phyloP scores from a whole-genome alignment of 768 basidiomycete species.

The Vishniacozyma victoriae region DNA sequence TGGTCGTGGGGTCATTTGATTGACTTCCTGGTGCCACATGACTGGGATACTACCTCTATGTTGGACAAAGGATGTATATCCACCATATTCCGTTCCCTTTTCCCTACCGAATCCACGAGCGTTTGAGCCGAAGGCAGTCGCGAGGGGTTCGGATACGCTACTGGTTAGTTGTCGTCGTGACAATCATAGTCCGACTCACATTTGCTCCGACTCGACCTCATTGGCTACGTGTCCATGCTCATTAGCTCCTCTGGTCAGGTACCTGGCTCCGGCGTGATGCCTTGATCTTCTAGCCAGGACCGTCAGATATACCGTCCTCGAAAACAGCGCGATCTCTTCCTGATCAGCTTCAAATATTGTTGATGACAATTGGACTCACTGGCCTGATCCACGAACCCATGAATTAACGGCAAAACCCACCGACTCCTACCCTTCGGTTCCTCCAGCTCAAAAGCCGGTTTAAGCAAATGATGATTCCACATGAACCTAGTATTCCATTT shows the following conservation, averaged over 20 bases:
- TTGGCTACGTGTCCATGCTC: slow-evolving; percentile 97
- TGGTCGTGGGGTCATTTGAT: slow-evolving; percentile 81
- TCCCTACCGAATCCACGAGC: slow-evolving; percentile 5
- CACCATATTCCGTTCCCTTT: slow-evolving; percentile 52
- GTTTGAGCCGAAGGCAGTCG: slow-evolving; percentile 30
- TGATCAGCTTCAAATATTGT: too few relatives aligned
- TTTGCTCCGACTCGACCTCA: slow-evolving; percentile 98
- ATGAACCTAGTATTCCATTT: slow-evolving; percentile 79
- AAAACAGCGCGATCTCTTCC: slow-evolving; percentile 86
- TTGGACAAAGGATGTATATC: slow-evolving; percentile 93
- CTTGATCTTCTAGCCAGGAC: slow-evolving; percentile 91
- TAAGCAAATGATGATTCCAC: slow-evolving; percentile 89
- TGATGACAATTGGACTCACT: slow-evolving; percentile 56
- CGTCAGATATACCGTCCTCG: slow-evolving; percentile 83
- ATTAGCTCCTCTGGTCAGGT: slow-evolving; percentile 88
- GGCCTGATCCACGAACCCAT: slow-evolving; percentile 97
- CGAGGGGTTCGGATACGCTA: slow-evolving; percentile 44
- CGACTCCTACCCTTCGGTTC: slow-evolving; percentile 51
- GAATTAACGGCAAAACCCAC: slow-evolving; percentile 87
- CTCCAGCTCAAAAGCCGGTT: slow-evolving; percentile 56
- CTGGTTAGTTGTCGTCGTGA: background rate
- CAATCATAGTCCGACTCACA: slow-evolving; percentile 45
- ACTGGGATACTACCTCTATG: slow-evolving; percentile 93
- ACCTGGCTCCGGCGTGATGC: slow-evolving; percentile 91
- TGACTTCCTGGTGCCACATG: slow-evolving; percentile 93